These are phyloP conservation scores for Harringtonia lauricola DNA, from an alignment of 2,329 filamentous ascomycete genomes.

Conservation along the genomic window DNA sequence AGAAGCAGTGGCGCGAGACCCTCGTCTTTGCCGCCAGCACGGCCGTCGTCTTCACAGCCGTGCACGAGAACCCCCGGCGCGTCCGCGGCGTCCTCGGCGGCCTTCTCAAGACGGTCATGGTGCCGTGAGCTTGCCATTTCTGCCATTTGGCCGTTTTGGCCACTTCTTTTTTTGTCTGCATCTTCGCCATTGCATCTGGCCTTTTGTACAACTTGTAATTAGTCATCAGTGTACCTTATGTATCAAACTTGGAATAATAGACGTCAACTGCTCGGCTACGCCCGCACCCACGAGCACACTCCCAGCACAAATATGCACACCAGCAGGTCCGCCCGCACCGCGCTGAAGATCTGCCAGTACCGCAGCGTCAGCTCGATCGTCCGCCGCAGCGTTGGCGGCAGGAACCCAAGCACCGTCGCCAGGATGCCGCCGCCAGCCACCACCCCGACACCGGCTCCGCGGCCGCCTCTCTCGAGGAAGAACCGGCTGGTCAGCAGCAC, in stretches of 20 bases:
- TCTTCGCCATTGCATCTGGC: background rate
- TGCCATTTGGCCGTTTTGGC: background rate
- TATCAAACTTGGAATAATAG: no score
- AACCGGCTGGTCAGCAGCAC: conserved; percentile 60
- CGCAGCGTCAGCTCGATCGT: conserved; percentile 50
- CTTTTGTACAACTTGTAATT: background rate
- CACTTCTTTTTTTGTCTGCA: background rate
- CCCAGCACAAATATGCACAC: conserved; percentile 68
- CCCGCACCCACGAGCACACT: conserved; percentile 34
- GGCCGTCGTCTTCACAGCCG: conserved; percentile 59
- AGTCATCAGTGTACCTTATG: no score
- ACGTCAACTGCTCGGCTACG: no score
- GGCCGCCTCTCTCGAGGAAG: conserved; percentile 50
- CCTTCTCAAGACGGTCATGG: conserved; percentile 41
- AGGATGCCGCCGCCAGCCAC: conserved; percentile 40
- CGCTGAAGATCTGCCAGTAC: conserved; percentile 62
- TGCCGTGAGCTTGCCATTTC: background rate
- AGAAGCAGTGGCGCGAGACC: conserved; percentile 58
- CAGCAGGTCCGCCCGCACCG: conserved; percentile 62
- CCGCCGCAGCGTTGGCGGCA: conserved; percentile 53
- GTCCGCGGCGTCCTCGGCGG: conserved; percentile 60
- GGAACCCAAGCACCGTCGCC: conserved; percentile 50
- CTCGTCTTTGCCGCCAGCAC: conserved; percentile 55
- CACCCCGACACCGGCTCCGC: background rate
- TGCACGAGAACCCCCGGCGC: conserved; percentile 47